Evolutionary conservation across 305 asterid species (phyloP).

Genomic region (Fraxinus velutina): DNA sequence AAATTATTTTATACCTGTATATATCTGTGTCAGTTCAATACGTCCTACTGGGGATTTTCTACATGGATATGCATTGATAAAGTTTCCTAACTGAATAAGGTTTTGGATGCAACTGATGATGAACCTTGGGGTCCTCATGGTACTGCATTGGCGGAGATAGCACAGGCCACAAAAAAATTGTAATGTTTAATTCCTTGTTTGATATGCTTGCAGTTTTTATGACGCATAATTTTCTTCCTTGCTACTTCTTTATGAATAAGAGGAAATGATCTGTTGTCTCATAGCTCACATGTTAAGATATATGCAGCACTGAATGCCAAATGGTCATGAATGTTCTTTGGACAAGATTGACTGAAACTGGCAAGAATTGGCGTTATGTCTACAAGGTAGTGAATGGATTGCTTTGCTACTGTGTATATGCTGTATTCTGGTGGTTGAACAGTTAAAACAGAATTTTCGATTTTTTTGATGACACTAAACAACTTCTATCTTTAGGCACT

Average conservation of each 20-base stretch:
- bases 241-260: slow-evolving; percentile 9
- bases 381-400: slow-evolving; percentile 60
- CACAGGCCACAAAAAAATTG: slow-evolving; percentile 92
- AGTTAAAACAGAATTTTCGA: background rate
- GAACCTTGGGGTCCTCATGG: slow-evolving; percentile 99
- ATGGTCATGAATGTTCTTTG: slow-evolving; percentile 89
- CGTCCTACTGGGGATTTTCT: background rate
- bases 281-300: slow-evolving; percentile 36
- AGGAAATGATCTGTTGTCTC: slow-evolving; percentile 16
- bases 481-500: slow-evolving; percentile 47
- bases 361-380: slow-evolving; percentile 82
- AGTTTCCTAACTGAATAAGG: slow-evolving; percentile 42
- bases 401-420: slow-evolving; percentile 8
- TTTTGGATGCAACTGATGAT: slow-evolving; percentile 90
- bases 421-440: slow-evolving; percentile 8
- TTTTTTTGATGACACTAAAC: background rate
- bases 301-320: slow-evolving; percentile 81
- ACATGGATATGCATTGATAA: slow-evolving; percentile 1
- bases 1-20: background rate
- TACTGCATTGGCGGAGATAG: slow-evolving; percentile 85
- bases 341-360: slow-evolving; percentile 85
- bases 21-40: background rate
- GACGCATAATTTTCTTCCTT: slow-evolving; percentile 20
- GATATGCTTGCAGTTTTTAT: slow-evolving; percentile 22
- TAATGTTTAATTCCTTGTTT: slow-evolving; percentile 23